Conservation (phyloP, 257 asterid genomes). For the Przewalskia tangutica region DNA sequence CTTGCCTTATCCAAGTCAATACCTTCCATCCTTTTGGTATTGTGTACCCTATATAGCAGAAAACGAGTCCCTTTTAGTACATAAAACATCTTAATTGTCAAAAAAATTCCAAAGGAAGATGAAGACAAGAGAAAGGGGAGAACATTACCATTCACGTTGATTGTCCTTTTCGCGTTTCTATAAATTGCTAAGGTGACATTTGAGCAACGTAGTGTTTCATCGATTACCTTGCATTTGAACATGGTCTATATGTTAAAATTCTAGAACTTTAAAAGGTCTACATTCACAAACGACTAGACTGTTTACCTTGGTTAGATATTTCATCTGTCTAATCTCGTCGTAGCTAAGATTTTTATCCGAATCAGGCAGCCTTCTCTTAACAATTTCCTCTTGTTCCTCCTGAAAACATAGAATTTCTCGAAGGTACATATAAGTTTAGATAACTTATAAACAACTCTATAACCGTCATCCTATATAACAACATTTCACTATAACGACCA, state of each 20-base stretch:
- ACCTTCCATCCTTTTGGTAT: conserved; percentile 4
- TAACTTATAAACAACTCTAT: neutral
- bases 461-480: neutral
- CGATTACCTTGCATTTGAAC: neutral
- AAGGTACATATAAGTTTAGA: neutral
- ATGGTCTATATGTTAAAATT: neutral
- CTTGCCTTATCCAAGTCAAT: neutral
- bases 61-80: neutral
- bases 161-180: neutral
- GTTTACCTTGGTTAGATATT: neutral
- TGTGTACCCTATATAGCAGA: neutral
- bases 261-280: neutral
- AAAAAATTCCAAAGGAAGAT: neutral
- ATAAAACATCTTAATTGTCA: neutral
- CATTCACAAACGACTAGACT: neutral
- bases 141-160: neutral
- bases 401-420: neutral
- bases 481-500: neutral
- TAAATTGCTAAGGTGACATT: neutral
- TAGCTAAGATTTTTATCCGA: neutral
- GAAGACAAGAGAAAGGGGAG: neutral
- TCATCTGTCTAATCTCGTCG: neutral
- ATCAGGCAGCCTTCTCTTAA: neutral
- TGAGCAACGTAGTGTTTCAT: neutral
- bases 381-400: neutral